phyloP scores from a whole-genome alignment of 2,329 filamentous ascomycete genomes.

The Nigrospora sphaerica region DNA sequence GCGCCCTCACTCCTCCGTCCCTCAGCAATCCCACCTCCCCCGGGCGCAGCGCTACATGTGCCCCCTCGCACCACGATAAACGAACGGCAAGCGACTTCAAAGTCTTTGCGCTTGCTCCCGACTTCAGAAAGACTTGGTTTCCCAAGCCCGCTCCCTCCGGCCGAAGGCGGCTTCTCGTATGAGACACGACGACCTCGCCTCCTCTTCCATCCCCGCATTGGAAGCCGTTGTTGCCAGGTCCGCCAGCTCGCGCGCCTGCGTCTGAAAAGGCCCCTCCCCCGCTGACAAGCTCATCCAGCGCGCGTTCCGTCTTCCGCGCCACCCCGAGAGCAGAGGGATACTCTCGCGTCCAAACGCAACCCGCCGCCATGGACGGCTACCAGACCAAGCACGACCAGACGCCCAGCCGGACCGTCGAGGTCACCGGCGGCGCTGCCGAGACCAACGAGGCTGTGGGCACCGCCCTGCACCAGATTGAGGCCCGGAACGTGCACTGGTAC shows the following conservation, averaged over 20 bases:
- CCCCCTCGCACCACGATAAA: slow-evolving; percentile 30
- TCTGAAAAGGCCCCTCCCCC: neutral
- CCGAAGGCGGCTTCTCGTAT: too few relatives aligned
- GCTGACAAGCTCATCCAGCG: neutral
- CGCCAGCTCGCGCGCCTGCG: neutral
- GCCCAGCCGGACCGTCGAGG: slow-evolving; percentile 16
- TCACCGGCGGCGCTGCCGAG: slow-evolving; percentile 12
- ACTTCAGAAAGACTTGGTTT: slow-evolving; percentile 43
- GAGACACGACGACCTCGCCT: too few relatives aligned
- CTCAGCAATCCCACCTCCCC: too few relatives aligned
- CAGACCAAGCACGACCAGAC: slow-evolving; percentile 13
- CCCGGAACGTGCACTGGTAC: slow-evolving; percentile 50
- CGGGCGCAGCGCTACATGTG: slow-evolving; percentile 27
- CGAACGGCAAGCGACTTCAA: slow-evolving; percentile 51
- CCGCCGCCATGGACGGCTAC: slow-evolving; percentile 14
- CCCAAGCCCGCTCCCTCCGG: neutral
- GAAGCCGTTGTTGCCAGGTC: neutral
- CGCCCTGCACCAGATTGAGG: slow-evolving; percentile 49
- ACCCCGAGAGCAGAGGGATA: too few relatives aligned
- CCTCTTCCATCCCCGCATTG: neutral
- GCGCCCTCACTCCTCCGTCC: too few relatives aligned
- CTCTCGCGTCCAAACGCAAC: too few relatives aligned
- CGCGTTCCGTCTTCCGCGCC: neutral
- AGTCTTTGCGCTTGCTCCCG: slow-evolving; percentile 61
- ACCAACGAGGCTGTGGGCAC: slow-evolving; percentile 26